Conservation (phyloP, 257 asterid species). For the Striga asiatica region DNA sequence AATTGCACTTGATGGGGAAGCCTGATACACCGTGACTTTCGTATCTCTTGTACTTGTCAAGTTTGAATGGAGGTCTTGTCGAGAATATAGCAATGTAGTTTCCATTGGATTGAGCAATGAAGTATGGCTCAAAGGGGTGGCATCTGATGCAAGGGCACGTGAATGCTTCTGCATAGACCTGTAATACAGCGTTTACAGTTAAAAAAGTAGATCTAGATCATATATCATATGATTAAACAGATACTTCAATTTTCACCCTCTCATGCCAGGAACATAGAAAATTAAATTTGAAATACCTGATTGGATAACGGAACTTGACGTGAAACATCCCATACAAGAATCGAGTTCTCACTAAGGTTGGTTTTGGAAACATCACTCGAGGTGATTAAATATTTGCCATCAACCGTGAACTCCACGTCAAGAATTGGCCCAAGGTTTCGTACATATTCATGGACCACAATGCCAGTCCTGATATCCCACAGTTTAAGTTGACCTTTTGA, state of each 20-base stretch:
- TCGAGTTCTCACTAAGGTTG: slow-evolving; percentile 80
- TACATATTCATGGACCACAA: slow-evolving; percentile 55
- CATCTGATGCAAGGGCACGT: slow-evolving; percentile 66
- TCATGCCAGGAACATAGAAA: neutral
- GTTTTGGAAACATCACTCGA: slow-evolving; percentile 75
- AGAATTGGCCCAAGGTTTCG: slow-evolving; percentile 76
- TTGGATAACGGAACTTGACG: slow-evolving; percentile 80
- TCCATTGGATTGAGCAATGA: slow-evolving; percentile 87
- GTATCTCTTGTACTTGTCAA: slow-evolving; percentile 67
- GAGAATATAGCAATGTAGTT: slow-evolving; percentile 84
- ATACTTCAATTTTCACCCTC: neutral
- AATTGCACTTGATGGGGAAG: slow-evolving; percentile 79
- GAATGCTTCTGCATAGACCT: slow-evolving; percentile 88
- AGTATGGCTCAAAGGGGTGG: slow-evolving; percentile 78
- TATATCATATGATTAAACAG: no score
- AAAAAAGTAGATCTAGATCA: no score
- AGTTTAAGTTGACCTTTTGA: slow-evolving; percentile 71
- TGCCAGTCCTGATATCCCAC: slow-evolving; percentile 79
- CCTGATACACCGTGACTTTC: slow-evolving; percentile 81
- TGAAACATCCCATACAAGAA: slow-evolving; percentile 81
- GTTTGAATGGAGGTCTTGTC: slow-evolving; percentile 55
- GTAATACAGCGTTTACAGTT: slow-evolving; percentile 12
- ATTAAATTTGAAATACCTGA: slow-evolving; percentile 41
- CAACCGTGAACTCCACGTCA: slow-evolving; percentile 69
- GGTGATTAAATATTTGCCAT: slow-evolving; percentile 60